Evolutionary conservation across 805 yeast genomes (phyloP).

Genomic region (Saccharomycopsis capsularis): DNA sequence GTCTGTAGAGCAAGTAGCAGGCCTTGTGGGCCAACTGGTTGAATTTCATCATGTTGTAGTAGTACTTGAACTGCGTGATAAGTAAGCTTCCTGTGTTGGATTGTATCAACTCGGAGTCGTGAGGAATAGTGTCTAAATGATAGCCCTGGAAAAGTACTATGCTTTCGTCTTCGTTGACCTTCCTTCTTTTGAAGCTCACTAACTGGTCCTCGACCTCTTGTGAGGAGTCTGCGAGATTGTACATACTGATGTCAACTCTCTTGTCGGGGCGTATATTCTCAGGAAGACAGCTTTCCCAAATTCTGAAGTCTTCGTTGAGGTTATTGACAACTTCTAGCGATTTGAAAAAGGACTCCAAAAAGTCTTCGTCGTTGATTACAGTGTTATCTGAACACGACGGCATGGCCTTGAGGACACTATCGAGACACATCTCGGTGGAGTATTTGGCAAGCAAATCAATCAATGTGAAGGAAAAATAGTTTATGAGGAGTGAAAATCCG

Average conservation of each 20-base stretch:
- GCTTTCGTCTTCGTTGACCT: not conserved
- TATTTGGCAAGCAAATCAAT: slow-evolving; percentile 1
- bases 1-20: slow-evolving; percentile 4
- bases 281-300: slow-evolving; percentile 17
- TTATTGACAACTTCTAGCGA: slow-evolving; percentile 12
- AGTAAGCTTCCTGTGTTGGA: not conserved
- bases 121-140: not conserved
- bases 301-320: slow-evolving; percentile 8
- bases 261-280: slow-evolving; percentile 14
- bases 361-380: slow-evolving; percentile 9
- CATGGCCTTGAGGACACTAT: not conserved
- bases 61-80: slow-evolving; percentile 8
- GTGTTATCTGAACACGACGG: not conserved
- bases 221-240: not conserved
- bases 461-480: slow-evolving; percentile 6
- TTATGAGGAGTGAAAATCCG: slow-evolving; percentile 14
- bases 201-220: not conserved
- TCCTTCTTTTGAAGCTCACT: not conserved
- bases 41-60: slow-evolving; percentile 7
- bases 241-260: slow-evolving; percentile 3
- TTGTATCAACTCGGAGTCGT: not conserved
- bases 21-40: slow-evolving; percentile 14
- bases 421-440: slow-evolving; percentile 3
- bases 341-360: slow-evolving; percentile 9
- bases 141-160: not conserved